These are phyloP conservation scores for Ceratocystiopsis sp. DNA, from an alignment of 2,329 filamentous ascomycete species.

Conservation along the genomic window DNA sequence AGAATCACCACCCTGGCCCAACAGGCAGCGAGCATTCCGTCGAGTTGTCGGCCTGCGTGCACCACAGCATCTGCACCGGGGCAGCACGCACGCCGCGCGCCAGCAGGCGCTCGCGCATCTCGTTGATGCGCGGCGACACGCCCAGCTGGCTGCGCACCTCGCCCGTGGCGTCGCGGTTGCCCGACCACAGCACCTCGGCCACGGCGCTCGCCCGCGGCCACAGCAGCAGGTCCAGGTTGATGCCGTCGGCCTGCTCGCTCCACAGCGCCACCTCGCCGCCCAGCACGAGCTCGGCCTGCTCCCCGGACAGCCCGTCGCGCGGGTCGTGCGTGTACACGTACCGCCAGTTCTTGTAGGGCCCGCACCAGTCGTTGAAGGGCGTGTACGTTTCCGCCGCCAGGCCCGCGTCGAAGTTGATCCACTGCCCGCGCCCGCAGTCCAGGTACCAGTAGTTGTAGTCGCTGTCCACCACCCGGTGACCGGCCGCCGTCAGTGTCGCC, in stretches of 20 bases:
- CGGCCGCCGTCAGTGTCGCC: slow-evolving; percentile 38
- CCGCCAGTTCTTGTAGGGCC: slow-evolving; percentile 65
- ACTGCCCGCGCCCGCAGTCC: slow-evolving; percentile 67
- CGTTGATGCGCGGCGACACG: slow-evolving; percentile 51
- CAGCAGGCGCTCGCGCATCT: slow-evolving; percentile 63
- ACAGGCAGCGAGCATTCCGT: slow-evolving; percentile 24
- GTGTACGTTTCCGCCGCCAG: slow-evolving; percentile 33
- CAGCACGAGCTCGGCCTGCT: slow-evolving; percentile 49
- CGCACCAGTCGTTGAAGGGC: slow-evolving; percentile 70
- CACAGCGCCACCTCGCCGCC: slow-evolving; percentile 73
- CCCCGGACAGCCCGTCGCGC: slow-evolving; percentile 39
- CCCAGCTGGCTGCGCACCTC: slow-evolving; percentile 55
- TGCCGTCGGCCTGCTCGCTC: slow-evolving; percentile 60
- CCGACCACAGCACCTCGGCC: slow-evolving; percentile 68
- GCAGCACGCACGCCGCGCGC: slow-evolving; percentile 44
- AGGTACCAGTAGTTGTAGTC: slow-evolving; percentile 73
- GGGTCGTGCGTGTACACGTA: slow-evolving; percentile 71
- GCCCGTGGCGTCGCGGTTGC: slow-evolving; percentile 44
- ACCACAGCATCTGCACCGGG: slow-evolving; percentile 57
- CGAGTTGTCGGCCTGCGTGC: slow-evolving; percentile 40
- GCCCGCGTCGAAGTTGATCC: slow-evolving; percentile 53
- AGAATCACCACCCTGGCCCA: slow-evolving; percentile 3
- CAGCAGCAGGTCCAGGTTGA: slow-evolving; percentile 57
- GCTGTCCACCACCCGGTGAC: slow-evolving; percentile 56
- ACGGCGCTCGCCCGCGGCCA: slow-evolving; percentile 65